Evolutionary conservation across 1,284 basidiomycete genomes (phyloP).

Genomic region (Tetrapyrgos nigripes): DNA sequence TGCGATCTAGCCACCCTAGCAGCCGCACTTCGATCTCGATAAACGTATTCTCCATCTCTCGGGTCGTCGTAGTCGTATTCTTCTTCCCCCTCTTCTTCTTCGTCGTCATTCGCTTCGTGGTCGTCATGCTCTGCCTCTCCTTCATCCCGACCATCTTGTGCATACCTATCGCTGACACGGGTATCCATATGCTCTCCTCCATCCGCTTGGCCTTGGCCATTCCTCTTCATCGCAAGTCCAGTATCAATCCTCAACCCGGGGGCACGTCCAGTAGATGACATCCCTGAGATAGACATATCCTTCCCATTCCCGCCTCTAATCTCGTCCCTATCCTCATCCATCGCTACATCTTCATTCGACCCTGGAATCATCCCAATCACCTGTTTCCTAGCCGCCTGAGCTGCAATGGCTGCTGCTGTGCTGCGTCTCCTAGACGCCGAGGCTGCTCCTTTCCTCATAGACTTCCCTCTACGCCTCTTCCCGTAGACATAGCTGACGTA

Average conservation of each 20-base stretch:
- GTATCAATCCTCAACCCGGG: background rate
- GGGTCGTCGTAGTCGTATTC: constrained; percentile 16
- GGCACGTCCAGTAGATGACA: background rate
- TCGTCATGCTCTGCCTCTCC: background rate
- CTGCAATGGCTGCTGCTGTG: too few species aligned
- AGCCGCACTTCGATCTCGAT: constrained; percentile 3
- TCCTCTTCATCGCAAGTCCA: background rate
- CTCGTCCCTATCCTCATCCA: too few species aligned
- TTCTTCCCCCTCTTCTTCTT: constrained; percentile 9
- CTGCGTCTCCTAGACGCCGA: background rate
- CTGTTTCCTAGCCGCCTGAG: too few species aligned
- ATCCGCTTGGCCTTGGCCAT: background rate
- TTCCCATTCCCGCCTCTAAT: too few species aligned
- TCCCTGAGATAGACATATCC: background rate
- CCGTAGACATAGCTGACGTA: too few species aligned
- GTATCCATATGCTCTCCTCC: background rate
- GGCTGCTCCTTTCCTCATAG: background rate
- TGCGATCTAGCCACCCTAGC: background rate
- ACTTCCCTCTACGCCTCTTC: background rate
- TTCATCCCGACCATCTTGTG: background rate
- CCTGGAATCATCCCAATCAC: too few species aligned
- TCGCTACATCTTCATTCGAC: too few species aligned
- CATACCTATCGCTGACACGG: background rate
- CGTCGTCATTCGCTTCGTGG: constrained; percentile 5
- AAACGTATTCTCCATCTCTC: constrained; percentile 11